These are phyloP conservation scores for Hypoxylon crocopeplum DNA, from an alignment of 495 filamentous ascomycete species.

Conservation along the genomic window DNA sequence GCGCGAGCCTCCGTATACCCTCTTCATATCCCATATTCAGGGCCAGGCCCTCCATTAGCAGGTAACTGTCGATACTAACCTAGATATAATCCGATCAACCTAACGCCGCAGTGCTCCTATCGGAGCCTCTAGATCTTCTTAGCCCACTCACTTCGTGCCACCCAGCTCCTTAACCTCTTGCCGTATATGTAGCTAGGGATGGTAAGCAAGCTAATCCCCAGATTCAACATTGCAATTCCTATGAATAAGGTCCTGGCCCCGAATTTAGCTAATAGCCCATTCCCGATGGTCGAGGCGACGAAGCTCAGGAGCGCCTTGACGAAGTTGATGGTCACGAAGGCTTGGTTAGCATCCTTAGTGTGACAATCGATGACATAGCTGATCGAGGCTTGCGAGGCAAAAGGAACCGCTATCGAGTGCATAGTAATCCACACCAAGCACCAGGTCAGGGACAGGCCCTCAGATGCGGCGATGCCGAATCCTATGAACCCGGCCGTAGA, in stretches of 20 bases:
- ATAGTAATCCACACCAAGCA: slow-evolving; percentile 36
- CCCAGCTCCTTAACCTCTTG: slow-evolving; percentile 42
- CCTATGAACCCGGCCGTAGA: slow-evolving; percentile 47
- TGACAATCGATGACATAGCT: slow-evolving; percentile 39
- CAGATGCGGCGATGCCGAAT: slow-evolving; percentile 37
- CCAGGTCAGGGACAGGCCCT: slow-evolving; percentile 23
- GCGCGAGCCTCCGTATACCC: no score
- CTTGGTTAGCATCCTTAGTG: slow-evolving; percentile 39
- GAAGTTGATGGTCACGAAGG: slow-evolving; percentile 38
- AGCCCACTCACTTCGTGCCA: slow-evolving; percentile 32
- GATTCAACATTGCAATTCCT: slow-evolving; percentile 39
- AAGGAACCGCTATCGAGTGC: slow-evolving; percentile 36
- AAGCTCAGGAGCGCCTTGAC: slow-evolving; percentile 39
- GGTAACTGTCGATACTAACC: no score
- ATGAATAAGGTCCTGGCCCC: slow-evolving; percentile 38
- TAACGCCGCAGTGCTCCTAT: no score
- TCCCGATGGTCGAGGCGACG: slow-evolving; percentile 40
- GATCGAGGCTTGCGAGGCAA: slow-evolving; percentile 36
- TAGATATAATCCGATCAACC: no score
- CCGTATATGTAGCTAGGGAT: slow-evolving; percentile 46
- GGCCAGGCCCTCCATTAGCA: no score
- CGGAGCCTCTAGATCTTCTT: slow-evolving; percentile 18
- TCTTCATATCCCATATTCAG: no score
- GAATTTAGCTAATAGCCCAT: slow-evolving; percentile 34
- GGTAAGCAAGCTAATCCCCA: slow-evolving; percentile 41